Percentiles rank a stretch among this genome's conserved stretches.
Conservation (phyloP, 2,329 filamentous ascomycete genomes). For the Nannizziopsis arthrosporioides region DNA sequence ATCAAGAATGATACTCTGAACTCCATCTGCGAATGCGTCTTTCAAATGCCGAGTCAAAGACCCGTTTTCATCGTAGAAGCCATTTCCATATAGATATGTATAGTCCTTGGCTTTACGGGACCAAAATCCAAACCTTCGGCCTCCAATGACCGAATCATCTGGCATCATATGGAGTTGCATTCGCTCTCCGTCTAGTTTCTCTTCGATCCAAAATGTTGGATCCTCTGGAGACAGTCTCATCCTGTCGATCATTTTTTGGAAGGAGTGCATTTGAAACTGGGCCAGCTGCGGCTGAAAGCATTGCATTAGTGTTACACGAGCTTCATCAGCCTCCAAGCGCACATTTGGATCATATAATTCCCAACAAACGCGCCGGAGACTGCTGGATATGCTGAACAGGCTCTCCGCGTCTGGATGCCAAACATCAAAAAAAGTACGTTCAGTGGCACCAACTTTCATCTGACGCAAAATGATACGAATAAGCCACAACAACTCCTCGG, state of each 20-base stretch:
- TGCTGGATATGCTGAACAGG: constrained; percentile 83
- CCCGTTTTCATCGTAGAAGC: constrained; percentile 60
- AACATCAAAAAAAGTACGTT: constrained; percentile 73
- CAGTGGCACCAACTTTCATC: constrained; percentile 65
- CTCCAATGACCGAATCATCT: constrained; percentile 56
- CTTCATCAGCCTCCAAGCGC: constrained; percentile 62
- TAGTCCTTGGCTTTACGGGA: constrained; percentile 95
- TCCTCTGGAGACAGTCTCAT: constrained; percentile 58
- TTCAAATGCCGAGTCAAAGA: constrained; percentile 70
- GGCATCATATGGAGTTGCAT: constrained; percentile 91
- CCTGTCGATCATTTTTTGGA: constrained; percentile 64
- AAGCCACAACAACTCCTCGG: constrained; percentile 87
- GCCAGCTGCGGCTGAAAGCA: constrained; percentile 95
- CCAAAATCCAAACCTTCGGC: constrained; percentile 73
- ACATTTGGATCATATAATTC: constrained; percentile 65
- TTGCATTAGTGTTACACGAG: constrained; percentile 71
- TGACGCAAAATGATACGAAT: constrained; percentile 83
- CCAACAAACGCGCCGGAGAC: constrained; percentile 84
- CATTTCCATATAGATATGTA: constrained; percentile 78
- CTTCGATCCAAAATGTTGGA: constrained; percentile 85
- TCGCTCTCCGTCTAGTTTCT: constrained; percentile 91
- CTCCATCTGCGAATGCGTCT: constrained; percentile 62
- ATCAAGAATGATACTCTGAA: constrained; percentile 80
- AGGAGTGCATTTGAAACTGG: constrained; percentile 74
- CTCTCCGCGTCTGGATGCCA: constrained; percentile 70